A percentile compares a stretch with the other conserved stretches of the same genome.
Conservation (phyloP, 768 basidiomycete species). For the Fomitopsis pulvina region DNA sequence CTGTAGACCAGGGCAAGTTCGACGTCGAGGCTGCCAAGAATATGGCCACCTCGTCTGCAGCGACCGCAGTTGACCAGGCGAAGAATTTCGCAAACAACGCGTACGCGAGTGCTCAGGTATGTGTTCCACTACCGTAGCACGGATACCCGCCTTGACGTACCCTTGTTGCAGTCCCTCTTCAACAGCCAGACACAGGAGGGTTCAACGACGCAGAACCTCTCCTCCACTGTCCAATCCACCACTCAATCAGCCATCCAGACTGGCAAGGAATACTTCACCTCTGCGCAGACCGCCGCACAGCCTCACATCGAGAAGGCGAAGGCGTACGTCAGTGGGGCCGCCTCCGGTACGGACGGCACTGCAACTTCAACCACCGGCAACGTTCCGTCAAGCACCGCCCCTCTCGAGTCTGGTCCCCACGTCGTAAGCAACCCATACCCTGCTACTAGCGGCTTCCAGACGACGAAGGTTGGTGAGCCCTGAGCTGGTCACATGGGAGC, state of each 20-base stretch:
- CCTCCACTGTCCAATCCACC: slow-evolving; percentile 29
- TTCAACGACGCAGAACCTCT: slow-evolving; percentile 9
- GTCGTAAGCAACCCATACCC: slow-evolving; percentile 25
- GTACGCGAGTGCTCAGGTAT: slow-evolving; percentile 39
- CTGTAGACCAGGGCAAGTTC: slow-evolving; percentile 49
- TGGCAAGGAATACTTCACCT: slow-evolving; percentile 28
- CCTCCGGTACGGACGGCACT: neutral
- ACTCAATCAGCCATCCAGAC: slow-evolving; percentile 25
- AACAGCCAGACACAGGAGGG: slow-evolving; percentile 6
- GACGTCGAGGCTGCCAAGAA: slow-evolving; percentile 40
- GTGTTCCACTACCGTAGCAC: neutral
- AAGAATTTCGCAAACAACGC: slow-evolving; percentile 40
- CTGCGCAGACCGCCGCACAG: slow-evolving; percentile 21
- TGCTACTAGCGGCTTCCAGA: slow-evolving; percentile 14
- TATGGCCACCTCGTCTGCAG: slow-evolving; percentile 26
- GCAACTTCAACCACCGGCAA: slow-evolving; percentile 9
- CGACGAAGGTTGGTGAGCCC: slow-evolving; percentile 11
- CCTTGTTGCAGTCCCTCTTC: slow-evolving; percentile 14
- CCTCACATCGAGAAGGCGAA: slow-evolving; percentile 31
- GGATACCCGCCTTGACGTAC: neutral
- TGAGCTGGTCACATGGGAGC: neutral
- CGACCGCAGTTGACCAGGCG: slow-evolving; percentile 49
- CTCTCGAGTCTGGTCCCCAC: slow-evolving; percentile 34
- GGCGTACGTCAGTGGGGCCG: slow-evolving; percentile 4
- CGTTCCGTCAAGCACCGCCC: slow-evolving; percentile 32